Base-by-base conservation (phyloP, 345 rosid species). In the Citrus trifoliata region DNA sequence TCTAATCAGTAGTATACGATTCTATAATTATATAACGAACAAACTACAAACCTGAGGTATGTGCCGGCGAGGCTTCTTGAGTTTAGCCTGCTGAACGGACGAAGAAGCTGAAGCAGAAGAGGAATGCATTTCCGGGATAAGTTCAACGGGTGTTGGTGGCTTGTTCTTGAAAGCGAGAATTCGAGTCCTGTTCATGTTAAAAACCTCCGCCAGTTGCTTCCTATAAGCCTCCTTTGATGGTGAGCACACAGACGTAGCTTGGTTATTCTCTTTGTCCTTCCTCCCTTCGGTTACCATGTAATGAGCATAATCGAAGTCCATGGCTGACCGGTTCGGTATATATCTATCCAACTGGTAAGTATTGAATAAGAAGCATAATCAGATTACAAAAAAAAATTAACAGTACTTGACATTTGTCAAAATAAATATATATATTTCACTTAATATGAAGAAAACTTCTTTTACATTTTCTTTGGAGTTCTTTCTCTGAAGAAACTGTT, bases 81-180 rank as follows among this genome's bases (percentile, higher is more conserved):
- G 62, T 85, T 82, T 86, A 14, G 86, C 7, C 24, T 67, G 81
- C 55, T 74, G 73, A 71, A 62, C n/a, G 5, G 82, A 37, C 51
- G 77, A 24, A 13, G 81, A 76, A 6, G 51, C 14, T 10, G 51
- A 46, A 46, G 51, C 51, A 46, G 51, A 46, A 58, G 77, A 24
- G 10, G 81, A 79, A 6, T 72, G 67, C 21, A 78, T 72, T 0
- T 61, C 37, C 2, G 87, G 87, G 55, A 85, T 65, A 16, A 53
- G 51, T 16, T 87, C 80, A 62, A 80, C 81, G 0, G 79, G 76
- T 22, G 81, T 48, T 8, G 90, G 94, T 28, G 93, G 88, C 80
- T 90, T 95, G 89, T 88, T 88, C 80, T 83, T 87, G 82, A 93
- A 95, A 16, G 93, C 94, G 33, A 95, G 83, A 74, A 95, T 95